Evolutionary conservation across 2,329 filamentous ascomycete species (phyloP).

Genomic region (Cladorrhinum sp.): DNA sequence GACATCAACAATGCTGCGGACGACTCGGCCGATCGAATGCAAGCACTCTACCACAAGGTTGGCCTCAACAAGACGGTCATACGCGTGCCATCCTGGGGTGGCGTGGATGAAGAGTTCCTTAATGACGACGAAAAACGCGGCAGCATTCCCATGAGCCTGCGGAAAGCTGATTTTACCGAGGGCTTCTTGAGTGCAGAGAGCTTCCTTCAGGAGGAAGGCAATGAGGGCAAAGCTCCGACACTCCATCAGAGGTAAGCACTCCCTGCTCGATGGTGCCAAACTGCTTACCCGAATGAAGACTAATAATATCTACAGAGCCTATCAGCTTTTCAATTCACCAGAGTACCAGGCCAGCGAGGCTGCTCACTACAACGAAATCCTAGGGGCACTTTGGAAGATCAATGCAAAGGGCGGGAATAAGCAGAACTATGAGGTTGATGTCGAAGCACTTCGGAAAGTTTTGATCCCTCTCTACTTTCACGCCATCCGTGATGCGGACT

Average conservation of each 20-base stretch:
- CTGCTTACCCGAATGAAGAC: background rate
- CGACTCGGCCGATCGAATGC: conserved; percentile 17
- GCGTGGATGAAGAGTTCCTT: background rate
- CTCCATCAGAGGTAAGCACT: background rate
- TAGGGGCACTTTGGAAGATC: background rate
- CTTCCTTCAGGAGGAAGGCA: background rate
- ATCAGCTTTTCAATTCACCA: conserved; percentile 3
- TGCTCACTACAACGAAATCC: background rate
- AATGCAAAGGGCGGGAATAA: background rate
- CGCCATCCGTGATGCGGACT: conserved; percentile 12
- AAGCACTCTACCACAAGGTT: background rate
- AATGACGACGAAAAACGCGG: background rate
- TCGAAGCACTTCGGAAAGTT: background rate
- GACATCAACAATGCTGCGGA: conserved; percentile 18
- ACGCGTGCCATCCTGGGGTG: conserved; percentile 14
- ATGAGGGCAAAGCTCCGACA: background rate
- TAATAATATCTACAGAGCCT: conserved; percentile 8
- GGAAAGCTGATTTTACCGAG: background rate
- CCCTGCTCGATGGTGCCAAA: too few species aligned
- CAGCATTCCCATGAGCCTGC: background rate
- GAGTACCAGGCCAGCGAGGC: background rate
- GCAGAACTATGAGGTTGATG: background rate
- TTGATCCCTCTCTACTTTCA: conserved; percentile 12
- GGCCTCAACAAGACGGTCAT: conserved; percentile 16
- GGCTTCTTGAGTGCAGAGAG: conserved; percentile 1